A percentile compares a stretch with the other conserved stretches of the same genome.
phyloP scores from a whole-genome alignment of 2,329 filamentous ascomycete species.

The Ceratocystis alfenasii region DNA sequence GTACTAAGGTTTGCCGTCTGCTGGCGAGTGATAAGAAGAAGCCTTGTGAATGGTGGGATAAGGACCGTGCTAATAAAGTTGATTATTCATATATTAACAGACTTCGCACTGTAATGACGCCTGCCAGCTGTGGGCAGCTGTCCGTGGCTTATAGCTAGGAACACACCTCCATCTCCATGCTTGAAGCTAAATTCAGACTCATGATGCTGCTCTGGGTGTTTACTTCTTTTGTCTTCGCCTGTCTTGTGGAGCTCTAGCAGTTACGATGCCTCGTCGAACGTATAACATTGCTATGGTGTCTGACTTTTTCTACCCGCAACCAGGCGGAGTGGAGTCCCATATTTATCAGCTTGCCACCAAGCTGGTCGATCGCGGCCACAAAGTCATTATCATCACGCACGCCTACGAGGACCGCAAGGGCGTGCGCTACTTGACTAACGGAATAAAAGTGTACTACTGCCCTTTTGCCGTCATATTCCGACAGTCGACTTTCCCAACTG shows the following conservation, averaged over 20 bases:
- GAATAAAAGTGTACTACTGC: conserved; percentile 94
- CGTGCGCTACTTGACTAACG: conserved; percentile 90
- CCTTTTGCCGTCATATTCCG: conserved; percentile 95
- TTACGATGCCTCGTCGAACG: conserved; percentile 42
- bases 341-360: conserved; percentile 97
- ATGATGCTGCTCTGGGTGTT: background rate
- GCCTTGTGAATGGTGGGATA: background rate
- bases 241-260: conserved; percentile 15
- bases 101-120: background rate
- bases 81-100: background rate
- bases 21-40: background rate
- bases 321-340: conserved; percentile 91
- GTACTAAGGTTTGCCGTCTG: background rate
- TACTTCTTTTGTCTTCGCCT: background rate
- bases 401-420: conserved; percentile 84
- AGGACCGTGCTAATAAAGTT: background rate
- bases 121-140: background rate
- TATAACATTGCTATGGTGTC: conserved; percentile 83
- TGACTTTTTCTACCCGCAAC: conserved; percentile 98
- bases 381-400: conserved; percentile 95
- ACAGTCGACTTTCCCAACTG: conserved; percentile 83
- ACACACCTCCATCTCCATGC: background rate
- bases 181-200: conserved; percentile 1
- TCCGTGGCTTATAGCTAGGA: background rate
- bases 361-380: conserved; percentile 92